Base-by-base conservation (phyloP, 2,329 filamentous ascomycete species). In the Fusarium euwallaceae region DNA sequence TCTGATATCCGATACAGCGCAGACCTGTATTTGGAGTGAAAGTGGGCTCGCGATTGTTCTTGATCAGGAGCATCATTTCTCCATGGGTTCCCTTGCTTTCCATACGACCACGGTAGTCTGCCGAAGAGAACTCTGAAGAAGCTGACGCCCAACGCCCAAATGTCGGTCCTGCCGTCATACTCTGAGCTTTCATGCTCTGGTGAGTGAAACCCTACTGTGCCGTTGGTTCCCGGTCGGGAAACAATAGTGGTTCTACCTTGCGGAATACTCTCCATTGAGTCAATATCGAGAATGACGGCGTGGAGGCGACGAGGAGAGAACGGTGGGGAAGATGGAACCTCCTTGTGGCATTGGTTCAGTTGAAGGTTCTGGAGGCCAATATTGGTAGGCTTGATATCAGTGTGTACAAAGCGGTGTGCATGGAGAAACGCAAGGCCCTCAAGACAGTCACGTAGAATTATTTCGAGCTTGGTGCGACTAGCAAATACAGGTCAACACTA, bases 391-490 rank as follows among this genome's bases (percentile, higher is more conserved):
- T 64, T 64, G 51, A 64, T 58, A 43, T 64, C 62, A 6, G 62
- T 36, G 37, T 58, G 62, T 16, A 64, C 41, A 45, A 61, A 60
- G 39, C 29, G n/a, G 37, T 60, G 66, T 9, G 37, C 36, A 24
- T 64, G 66, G 22, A 68, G 24, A 32, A 55, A 64, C 22, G 51
- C 17, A 20, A 64, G 59, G 16, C 58, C 60, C 39, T 63, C 36
- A 32, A 63, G 65, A 45, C 65, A 62, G 22, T 66, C 59, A 32
- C 59, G 65, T 36, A 56, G 45, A 17, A 59, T 41, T 27, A 61
- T 14, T 37, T 62, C 37, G 27, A 45, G 20, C 22, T 64, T 64
- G 14, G 51, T 64, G 10, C 51, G 51, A 27, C 37, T 64, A 24
- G 45, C 10, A 29, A 37, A 27, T 29, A n/a, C 9, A 36, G 22